Base-by-base conservation (phyloP, 306 rosid species). In the Glycine tomentella region DNA sequence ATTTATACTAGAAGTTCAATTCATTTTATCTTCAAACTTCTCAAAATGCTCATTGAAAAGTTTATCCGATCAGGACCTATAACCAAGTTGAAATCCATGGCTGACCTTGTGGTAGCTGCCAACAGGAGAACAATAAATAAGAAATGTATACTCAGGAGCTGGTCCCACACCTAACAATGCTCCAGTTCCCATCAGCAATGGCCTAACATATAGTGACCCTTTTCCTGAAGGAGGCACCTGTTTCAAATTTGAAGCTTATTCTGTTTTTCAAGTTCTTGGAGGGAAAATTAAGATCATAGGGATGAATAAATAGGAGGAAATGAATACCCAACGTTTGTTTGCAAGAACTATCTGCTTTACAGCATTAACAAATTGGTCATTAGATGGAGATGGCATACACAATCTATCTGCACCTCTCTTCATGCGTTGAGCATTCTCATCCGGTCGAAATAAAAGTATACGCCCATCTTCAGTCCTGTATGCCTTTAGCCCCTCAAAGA, bases 401-500 rank as follows among this genome's bases (percentile, higher is more conserved):
- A 92, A 16, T 50, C 97, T 85, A 46, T 89, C 90, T 72, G 93
- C 90, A 0, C 94, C 94, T 15, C n/a, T 66, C 85, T 83, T 83
- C 92, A 92, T 83, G 14, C 97, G 90, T 8, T 40, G 33, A 31
- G 90, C 94, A 73, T 92, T 92, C 69, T 90, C 87, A 72, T 89
- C 77, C 0, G 89, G 92, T 16, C 97, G 52, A 63, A 92, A 92
- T 20, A 92, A 8, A 77, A 86, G 61, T 40, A 92, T 25, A 2
- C 56, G 83, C 3, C 86, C 94, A 75, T 90, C 91, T 80, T 87
- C 85, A 9, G 78, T 87, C 44, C 94, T 84, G 6, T 80, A 64
- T 25, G 97, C 97, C 79, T 92, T 90, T 14, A 89, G 79, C 25
- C 97, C 91, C 81, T 92, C 97, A 44, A 92, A 75, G 74, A 92